Base-by-base conservation (phyloP, 2,329 filamentous ascomycete genomes). In the Aureobasidium subglaciale region DNA sequence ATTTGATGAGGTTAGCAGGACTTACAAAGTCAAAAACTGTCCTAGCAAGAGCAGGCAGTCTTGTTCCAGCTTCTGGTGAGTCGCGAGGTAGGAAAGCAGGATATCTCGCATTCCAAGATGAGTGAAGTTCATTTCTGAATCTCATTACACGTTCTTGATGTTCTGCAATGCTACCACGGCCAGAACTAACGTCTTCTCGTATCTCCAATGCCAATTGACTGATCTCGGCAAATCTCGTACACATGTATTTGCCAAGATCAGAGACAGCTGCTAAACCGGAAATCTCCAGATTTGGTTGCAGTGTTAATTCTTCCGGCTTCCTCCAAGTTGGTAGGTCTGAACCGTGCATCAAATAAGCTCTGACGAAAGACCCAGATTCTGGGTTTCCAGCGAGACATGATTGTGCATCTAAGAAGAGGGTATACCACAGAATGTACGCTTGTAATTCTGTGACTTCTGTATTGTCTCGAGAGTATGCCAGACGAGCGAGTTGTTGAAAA, bases 381-480 rank as follows among this genome's bases (percentile, higher is more conserved):
- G 45, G 5, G 10, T 59, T 56, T 15, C 58, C 58, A 15, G 50
- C 40, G 4, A 55, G 22, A 11, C 48, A 53, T 3, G 55, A 46
- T 13, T 59, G 58, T 15, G 58, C 42, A 60, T 83, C 80, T 43
- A 83, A 73, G 55, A 73, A 73, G 60, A 75, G 77, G 35, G 80
- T 72, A 65, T 73, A 76, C 78, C 79, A 81, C n/a, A 81, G 65
- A 8, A 81, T 70, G 59, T 77, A 79, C 2, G 75, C 74, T 58
- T 76, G 75, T n/a, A 58, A 20, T 6, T 54, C 41, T 7, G 42
- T 59, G 18, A 56, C 30, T 13, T 43, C 40, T 5, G 22, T 18
- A 10, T 42, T 30, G 8, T 46, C 37, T 11, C 43, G 46, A 27
- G 5, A n/a, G 30, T 56, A 52, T 25, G 54, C 70, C 30, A 81